Evolutionary conservation across 2,329 filamentous ascomycete genomes (phyloP).

Genomic region (Calonectria ilicicola): DNA sequence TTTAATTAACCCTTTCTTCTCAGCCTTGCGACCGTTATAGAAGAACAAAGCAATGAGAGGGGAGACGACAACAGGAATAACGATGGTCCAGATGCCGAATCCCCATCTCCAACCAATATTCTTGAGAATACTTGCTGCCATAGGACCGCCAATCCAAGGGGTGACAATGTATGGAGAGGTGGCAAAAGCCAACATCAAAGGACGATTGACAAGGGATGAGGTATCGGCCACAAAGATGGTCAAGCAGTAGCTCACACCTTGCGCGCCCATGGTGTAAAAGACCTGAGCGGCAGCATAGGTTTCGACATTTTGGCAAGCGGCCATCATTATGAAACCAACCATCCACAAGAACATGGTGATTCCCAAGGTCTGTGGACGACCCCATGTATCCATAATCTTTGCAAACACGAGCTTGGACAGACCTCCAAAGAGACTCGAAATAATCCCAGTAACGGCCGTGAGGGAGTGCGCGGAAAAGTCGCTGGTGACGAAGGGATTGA

Average conservation of each 20-base stretch:
- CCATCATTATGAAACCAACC: slow-evolving; percentile 69
- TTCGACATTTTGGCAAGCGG: slow-evolving; percentile 58
- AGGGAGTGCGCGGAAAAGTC: slow-evolving; percentile 61
- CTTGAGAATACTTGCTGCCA: slow-evolving; percentile 63
- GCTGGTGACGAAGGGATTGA: slow-evolving; percentile 58
- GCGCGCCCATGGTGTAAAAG: slow-evolving; percentile 59
- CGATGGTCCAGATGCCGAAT: slow-evolving; percentile 62
- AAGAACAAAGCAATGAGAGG: slow-evolving; percentile 15
- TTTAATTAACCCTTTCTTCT: slow-evolving; percentile 60
- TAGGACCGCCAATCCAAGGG: slow-evolving; percentile 72
- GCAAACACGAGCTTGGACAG: slow-evolving; percentile 71
- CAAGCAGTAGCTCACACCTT: slow-evolving; percentile 57
- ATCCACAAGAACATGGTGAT: slow-evolving; percentile 62
- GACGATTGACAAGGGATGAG: slow-evolving; percentile 73
- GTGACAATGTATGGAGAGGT: slow-evolving; percentile 75
- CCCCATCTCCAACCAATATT: slow-evolving; percentile 75
- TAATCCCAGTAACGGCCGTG: slow-evolving; percentile 60
- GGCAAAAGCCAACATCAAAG: slow-evolving; percentile 72
- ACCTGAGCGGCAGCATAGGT: slow-evolving; percentile 67
- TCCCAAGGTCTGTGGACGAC: slow-evolving; percentile 68
- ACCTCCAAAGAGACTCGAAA: slow-evolving; percentile 63
- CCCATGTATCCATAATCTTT: slow-evolving; percentile 73
- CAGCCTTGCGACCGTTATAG: slow-evolving; percentile 60
- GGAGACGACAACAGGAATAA: slow-evolving; percentile 14
- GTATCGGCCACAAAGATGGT: slow-evolving; percentile 76